Conservation (phyloP, 345 rosid genomes). For the Populus simonii region DNA sequence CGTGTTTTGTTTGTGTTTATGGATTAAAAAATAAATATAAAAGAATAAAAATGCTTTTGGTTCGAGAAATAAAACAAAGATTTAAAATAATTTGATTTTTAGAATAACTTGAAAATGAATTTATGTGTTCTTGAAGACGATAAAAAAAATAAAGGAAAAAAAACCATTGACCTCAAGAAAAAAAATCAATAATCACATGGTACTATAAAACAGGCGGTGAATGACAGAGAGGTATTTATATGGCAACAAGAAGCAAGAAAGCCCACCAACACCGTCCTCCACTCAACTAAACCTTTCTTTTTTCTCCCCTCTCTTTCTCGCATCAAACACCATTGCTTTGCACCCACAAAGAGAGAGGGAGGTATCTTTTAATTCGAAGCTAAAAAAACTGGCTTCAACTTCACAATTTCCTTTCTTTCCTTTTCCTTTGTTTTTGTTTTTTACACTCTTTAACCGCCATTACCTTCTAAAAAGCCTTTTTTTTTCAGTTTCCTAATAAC, state of each 20-base stretch:
- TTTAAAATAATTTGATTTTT: no score
- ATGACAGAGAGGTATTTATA: neutral
- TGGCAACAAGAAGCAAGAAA: neutral
- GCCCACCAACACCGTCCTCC: neutral
- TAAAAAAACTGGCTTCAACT: slow-evolving; percentile 2
- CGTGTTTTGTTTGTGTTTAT: no score
- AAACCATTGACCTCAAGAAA: no score
- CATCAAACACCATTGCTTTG: neutral
- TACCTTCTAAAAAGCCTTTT: neutral
- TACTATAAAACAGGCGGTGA: neutral
- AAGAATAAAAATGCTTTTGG: no score
- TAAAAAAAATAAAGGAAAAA: no score
- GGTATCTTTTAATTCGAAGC: neutral
- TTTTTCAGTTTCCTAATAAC: neutral
- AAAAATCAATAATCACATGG: no score
- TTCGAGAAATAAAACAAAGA: no score
- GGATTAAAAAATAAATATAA: no score
- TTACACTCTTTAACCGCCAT: slow-evolving; percentile 12
- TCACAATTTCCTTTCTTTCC: neutral
- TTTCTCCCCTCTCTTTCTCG: neutral
- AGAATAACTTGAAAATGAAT: no score
- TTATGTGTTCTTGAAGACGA: no score
- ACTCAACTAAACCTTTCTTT: neutral
- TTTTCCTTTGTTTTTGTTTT: neutral
- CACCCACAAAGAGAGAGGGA: neutral